Evolutionary conservation across 139 green algal genomes (phyloP), one percentile per base, ranked within the genome.

Genomic region (Asterochloris sp.): DNA sequence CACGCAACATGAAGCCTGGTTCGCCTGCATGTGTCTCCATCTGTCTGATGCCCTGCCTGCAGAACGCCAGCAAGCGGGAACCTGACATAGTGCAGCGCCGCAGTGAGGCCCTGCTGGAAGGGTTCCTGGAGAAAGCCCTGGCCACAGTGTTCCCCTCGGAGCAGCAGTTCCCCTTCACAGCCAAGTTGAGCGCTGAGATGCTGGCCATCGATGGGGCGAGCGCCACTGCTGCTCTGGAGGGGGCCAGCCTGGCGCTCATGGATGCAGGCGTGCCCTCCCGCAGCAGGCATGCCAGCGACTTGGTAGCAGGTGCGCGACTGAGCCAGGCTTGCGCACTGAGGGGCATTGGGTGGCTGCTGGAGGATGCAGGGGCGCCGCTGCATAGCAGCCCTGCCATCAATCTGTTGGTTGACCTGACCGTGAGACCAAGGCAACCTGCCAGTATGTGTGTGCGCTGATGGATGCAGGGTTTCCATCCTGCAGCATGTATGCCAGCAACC

Each of bases 111-210:
- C 47, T 60, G 60, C 67, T 69, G 9, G 60, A 29, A 11, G 12
- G 76, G 8, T 87, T 99, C 29, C 91, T 95, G 11, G 93, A 98
- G 87, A 87, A 90, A 11, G 92, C 95, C 17, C 86, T 99, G 62
- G 71, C 86, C 26, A 92, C 96, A 13, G 82, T 93, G 0, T 29
- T 99, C 17, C 96, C 97, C 6, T 11, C 26, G 4, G 63, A 73
- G 10, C 71, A 84, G 0, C 83, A 86, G 11, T 94, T 94, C 81
- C 89, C 91, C 27, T 97, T 94, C 73, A 64, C 83, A n/a, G 78
- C 95, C 54, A 83, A 91, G 8, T 19, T 96, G 2, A 89, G 87
- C 26, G 84, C 86, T 14, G 90, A 97, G 38, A 90, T 89, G 0
- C 84, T 95, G 28, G 73, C 78, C 0, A 86, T 84, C n/a, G 87